A percentile compares a stretch with the other conserved stretches of the same genome.
These are phyloP conservation scores for Aspergillus phoenicis DNA, from an alignment of 2,329 filamentous ascomycete genomes.

Conservation along the genomic window DNA sequence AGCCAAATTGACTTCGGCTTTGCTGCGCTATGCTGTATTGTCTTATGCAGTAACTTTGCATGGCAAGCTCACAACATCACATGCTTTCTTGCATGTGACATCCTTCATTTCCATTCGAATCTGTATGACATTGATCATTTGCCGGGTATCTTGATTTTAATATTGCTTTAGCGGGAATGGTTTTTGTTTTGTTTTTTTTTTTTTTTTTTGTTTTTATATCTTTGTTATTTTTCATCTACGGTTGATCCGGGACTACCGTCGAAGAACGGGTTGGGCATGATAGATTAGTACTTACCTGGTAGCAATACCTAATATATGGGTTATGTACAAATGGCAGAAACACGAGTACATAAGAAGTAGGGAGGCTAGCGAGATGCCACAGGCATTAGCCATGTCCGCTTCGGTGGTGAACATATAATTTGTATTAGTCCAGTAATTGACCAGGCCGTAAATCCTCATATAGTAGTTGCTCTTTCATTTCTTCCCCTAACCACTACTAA, in stretches of 20 bases:
- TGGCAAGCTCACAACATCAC: background rate
- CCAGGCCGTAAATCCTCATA: no score
- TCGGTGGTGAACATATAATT: background rate
- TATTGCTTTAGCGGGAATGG: constrained; percentile 27
- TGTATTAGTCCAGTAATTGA: no score
- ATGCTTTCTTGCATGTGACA: background rate
- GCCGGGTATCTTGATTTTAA: constrained; percentile 2
- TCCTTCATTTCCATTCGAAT: background rate
- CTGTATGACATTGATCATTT: background rate
- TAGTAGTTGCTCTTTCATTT: no score
- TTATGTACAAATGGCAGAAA: background rate
- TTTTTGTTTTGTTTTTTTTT: constrained; percentile 5
- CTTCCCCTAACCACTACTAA: no score
- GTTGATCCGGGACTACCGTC: constrained; percentile 12
- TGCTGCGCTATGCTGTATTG: background rate
- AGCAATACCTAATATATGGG: constrained; percentile 17
- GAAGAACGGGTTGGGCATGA: constrained; percentile 3
- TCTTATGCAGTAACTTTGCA: background rate
- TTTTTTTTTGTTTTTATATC: background rate
- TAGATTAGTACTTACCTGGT: constrained; percentile 11
- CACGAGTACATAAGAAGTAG: no score
- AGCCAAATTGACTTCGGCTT: constrained; percentile 13
- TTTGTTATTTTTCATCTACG: constrained; percentile 1
- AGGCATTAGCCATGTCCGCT: background rate
- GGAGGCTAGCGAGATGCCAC: no score